Base-by-base conservation (phyloP, 768 basidiomycete genomes). In the Phylloporus sp. region DNA sequence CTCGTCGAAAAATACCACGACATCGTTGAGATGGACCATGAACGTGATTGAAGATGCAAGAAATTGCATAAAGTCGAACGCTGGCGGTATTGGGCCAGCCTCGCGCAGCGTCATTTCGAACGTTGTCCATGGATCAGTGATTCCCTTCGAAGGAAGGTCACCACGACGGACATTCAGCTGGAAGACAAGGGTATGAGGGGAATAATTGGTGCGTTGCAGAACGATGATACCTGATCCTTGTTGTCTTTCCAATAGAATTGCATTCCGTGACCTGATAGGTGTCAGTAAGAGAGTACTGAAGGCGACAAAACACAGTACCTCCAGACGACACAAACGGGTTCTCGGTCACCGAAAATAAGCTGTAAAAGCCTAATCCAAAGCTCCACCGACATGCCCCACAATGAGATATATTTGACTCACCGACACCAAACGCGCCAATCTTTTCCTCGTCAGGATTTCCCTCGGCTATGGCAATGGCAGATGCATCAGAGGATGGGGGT, bases 161-260 rank as follows among this genome's bases (percentile, higher is more conserved):
- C 91, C 93, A 28, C 90, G 80, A 28, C 91, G 81, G 14, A 86
- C 93, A 55, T 84, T 87, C 2, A 97, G 75, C 85, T 91, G 9
- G 33, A 35, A 49, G 7, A 36, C 44, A 42, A 20, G 46, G 26
- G 15, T 5, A 38, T 52, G 24, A 44, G 56, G 40, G 38, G 20
- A 40, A 9, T 1, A 15, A 20, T 26, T n/a, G 11, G 1, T 18
- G 8, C 3, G n/a, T 8, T 18, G 7, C 23, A 22, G 26, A 36
- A 38, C 8, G 31, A 21, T 29, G 17, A 28, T 53, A 84, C 84
- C 71, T 93, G 90, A 59, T 93, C 90, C 58, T 87, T 90, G 57
- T 86, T 86, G 58, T 88, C 89, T 62, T 91, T 93, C 91, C 91
- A 97, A 63, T 94, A 89, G 63, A 96, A 97, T 0, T 83, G 86